Base-by-base conservation (phyloP, 176 grass and related monocot genomes). In the Pontederia paniculata region DNA sequence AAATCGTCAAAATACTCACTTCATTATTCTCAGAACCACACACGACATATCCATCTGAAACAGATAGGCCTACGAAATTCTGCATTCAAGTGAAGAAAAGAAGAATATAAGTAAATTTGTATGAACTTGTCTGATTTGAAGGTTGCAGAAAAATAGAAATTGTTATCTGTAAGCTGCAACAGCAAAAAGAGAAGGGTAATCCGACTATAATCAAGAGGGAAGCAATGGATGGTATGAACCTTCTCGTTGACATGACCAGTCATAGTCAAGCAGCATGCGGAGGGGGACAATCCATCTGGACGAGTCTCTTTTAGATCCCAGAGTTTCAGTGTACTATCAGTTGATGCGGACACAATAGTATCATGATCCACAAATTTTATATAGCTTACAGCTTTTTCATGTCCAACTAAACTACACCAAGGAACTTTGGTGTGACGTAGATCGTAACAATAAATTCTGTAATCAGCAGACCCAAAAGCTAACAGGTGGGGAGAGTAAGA, bases 31-130 rank as follows among this genome's bases (percentile, higher is more conserved):
- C 94, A 21, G 94, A 98, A 55, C 94, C 94, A 28, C 94, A 98
- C 44, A 88, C 62, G 71, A 98, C 73, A 68, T 93, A 98, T 76
- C 94, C 94, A 54, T 98, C 83, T 8, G 81, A 72, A 59, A 98
- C 80, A 53, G 87, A 98, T 63, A 98, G 79, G 28, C 94, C 94
- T 52, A 93, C 94, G 80, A 98, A 98, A 79, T 98, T 98, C 94
- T 98, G 83, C 65, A 91, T 23, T 47, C 16, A 17, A 17, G 77
- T 75, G 62, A 57, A 41, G 42, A 67, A 13, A 44, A 55, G 45
- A 51, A 9, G 17, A 8, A n/a, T 44, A 18, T 50, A 28, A 37
- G 18, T 12, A 67, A 10, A 18, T 52, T 54, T 52, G 0, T 17
- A 18, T 47, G 2, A 42, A 60, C 57, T 42, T 19, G 2, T 50